phyloP scores from a whole-genome alignment of 257 asterid species.

The Penstemon newberryi region DNA sequence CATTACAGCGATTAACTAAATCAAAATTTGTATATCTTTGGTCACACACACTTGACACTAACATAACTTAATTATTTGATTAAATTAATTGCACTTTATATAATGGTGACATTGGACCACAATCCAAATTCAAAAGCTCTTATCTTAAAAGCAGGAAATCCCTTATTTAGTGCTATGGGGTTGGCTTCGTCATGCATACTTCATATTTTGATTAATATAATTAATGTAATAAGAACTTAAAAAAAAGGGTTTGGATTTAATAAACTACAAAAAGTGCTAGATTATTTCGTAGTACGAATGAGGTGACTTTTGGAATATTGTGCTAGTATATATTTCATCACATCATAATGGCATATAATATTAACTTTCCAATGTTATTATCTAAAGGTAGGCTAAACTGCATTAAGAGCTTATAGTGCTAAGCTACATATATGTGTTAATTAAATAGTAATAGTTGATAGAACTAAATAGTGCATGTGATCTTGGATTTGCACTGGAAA shows the following conservation, averaged over 20 bases:
- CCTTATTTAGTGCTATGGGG: conserved; percentile 50
- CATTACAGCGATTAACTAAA: conserved; percentile 28
- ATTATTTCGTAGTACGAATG: conserved; percentile 34
- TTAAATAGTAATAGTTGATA: background rate
- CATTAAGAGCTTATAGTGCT: conserved; percentile 37
- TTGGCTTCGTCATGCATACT: conserved; percentile 54
- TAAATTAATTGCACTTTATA: conserved; percentile 25
- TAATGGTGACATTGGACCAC: conserved; percentile 41
- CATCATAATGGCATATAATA: conserved; percentile 49
- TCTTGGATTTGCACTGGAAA: conserved; percentile 23
- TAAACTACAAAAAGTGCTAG: conserved; percentile 25
- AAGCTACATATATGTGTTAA: background rate
- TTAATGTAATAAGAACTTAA: background rate
- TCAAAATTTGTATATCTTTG: conserved; percentile 11
- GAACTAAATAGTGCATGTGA: conserved; percentile 17
- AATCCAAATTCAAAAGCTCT: conserved; percentile 23
- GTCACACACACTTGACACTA: conserved; percentile 28
- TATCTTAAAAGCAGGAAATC: conserved; percentile 37
- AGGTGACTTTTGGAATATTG: conserved; percentile 35
- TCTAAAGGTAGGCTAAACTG: conserved; percentile 35
- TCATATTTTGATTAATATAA: conserved; percentile 8
- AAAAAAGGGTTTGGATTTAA: background rate
- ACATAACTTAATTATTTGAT: background rate
- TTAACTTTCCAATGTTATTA: conserved; percentile 43
- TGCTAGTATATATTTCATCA: conserved; percentile 27